Percentiles rank a stretch among this genome's conserved stretches.
Conservation (phyloP, 2,329 filamentous ascomycete species). For the Cladosporium halotolerans region DNA sequence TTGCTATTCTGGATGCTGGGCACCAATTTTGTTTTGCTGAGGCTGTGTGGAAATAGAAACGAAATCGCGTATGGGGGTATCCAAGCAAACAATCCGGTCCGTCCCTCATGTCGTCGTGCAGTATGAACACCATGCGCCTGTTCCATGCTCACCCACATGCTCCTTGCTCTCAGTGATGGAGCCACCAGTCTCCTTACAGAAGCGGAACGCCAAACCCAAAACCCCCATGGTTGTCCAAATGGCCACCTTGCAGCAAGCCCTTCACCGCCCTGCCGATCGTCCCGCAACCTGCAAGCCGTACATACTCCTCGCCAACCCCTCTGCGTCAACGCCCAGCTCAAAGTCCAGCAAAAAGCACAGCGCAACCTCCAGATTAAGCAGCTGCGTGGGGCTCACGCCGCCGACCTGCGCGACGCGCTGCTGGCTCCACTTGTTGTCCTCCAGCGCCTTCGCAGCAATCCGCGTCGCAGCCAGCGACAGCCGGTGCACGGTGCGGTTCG, state of each 20-base stretch:
- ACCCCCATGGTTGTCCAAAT: background rate
- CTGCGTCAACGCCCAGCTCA: conserved; percentile 49
- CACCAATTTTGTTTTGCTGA: too few relatives aligned
- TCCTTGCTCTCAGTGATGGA: too few relatives aligned
- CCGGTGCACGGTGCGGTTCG: conserved; percentile 77
- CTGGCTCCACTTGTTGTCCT: conserved; percentile 85
- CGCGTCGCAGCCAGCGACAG: conserved; percentile 76
- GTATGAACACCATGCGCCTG: too few relatives aligned
- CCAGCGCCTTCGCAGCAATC: conserved; percentile 90
- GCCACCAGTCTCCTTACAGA: too few relatives aligned
- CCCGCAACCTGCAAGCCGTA: conserved; percentile 30
- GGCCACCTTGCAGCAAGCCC: background rate
- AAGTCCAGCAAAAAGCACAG: conserved; percentile 65
- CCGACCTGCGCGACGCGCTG: conserved; percentile 78
- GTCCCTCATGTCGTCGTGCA: too few relatives aligned
- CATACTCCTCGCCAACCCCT: conserved; percentile 28
- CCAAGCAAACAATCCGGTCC: background rate
- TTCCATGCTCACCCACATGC: too few relatives aligned
- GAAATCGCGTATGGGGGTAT: background rate
- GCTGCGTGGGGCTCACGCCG: conserved; percentile 73
- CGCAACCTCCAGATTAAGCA: conserved; percentile 80
- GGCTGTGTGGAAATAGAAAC: background rate
- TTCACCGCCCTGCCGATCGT: background rate
- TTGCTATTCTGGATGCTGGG: too few relatives aligned
- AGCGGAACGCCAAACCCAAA: too few relatives aligned